These are phyloP conservation scores for Fusarium sp. DNA, from an alignment of 2,329 filamentous ascomycete genomes.

Conservation along the genomic window DNA sequence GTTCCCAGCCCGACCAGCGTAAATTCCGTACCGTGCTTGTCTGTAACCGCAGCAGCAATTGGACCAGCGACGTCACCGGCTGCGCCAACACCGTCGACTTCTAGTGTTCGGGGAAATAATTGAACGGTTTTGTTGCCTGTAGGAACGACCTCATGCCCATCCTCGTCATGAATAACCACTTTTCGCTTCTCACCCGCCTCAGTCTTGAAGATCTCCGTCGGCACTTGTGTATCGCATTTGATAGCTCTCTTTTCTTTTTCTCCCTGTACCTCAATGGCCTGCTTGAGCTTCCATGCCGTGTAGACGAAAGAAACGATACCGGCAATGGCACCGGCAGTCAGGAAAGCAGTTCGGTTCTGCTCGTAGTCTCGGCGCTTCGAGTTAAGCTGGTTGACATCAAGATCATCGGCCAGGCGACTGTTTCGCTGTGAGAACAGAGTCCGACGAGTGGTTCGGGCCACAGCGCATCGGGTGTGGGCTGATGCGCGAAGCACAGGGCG, in stretches of 20 bases:
- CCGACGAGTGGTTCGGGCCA: constrained; percentile 43
- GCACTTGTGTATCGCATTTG: constrained; percentile 56
- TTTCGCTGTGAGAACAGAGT: constrained; percentile 50
- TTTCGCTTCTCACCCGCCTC: constrained; percentile 67
- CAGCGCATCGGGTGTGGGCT: constrained; percentile 43
- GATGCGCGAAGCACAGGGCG: constrained; percentile 49
- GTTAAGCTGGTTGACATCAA: constrained; percentile 65
- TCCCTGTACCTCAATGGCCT: constrained; percentile 53
- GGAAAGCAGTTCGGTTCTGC: constrained; percentile 64
- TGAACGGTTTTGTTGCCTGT: constrained; percentile 87
- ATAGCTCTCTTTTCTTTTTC: constrained; percentile 59
- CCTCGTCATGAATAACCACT: constrained; percentile 73
- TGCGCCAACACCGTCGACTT: constrained; percentile 63
- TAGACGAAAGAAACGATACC: constrained; percentile 65
- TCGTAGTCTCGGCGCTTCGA: constrained; percentile 64
- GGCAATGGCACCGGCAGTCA: constrained; percentile 64
- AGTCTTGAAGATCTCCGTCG: constrained; percentile 62
- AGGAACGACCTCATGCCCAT: constrained; percentile 79
- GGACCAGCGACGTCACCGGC: constrained; percentile 50
- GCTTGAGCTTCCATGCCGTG: constrained; percentile 66
- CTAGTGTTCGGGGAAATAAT: constrained; percentile 80
- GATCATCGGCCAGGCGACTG: constrained; percentile 60
- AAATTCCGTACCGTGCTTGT: constrained; percentile 74
- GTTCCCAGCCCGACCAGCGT: constrained; percentile 90
- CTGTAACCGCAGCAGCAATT: constrained; percentile 55